Evolutionary conservation across 2,329 filamentous ascomycete species (phyloP).

Genomic region (Ascochyta clinopodiicola): DNA sequence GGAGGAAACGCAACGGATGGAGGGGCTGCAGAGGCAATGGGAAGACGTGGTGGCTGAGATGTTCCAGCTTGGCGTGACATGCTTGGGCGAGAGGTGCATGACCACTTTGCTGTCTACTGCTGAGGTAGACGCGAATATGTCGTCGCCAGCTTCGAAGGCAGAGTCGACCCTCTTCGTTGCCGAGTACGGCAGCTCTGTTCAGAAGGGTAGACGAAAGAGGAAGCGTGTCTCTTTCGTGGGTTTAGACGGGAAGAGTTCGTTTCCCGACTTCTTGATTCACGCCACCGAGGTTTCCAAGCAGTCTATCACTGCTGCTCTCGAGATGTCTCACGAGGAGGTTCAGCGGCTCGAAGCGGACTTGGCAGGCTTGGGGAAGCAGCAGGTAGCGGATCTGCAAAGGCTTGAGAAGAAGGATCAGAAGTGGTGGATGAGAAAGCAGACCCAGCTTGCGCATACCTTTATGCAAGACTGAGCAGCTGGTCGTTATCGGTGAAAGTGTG

Average conservation of each 20-base stretch:
- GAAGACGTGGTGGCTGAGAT: conserved; percentile 38
- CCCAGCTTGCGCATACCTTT: conserved; percentile 20
- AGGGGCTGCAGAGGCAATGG: conserved; percentile 35
- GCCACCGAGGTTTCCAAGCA: conserved; percentile 15
- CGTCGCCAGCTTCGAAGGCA: neutral
- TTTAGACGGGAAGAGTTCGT: conserved; percentile 1
- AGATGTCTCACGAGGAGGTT: conserved; percentile 21
- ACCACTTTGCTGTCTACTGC: conserved; percentile 22
- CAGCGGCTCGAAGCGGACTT: conserved; percentile 24
- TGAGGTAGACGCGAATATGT: neutral
- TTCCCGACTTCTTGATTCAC: conserved; percentile 30
- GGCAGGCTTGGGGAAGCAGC: conserved; percentile 25
- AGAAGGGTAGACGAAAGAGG: conserved; percentile 13
- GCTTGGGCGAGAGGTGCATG: conserved; percentile 34
- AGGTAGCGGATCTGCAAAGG: conserved; percentile 27
- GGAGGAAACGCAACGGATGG: conserved; percentile 27
- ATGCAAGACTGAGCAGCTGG: conserved; percentile 24
- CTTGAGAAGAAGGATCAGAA: conserved; percentile 31
- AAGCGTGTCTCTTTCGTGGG: conserved; percentile 33
- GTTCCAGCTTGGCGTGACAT: conserved; percentile 33
- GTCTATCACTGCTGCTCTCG: conserved; percentile 10
- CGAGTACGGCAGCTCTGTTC: conserved; percentile 17
- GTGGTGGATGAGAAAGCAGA: conserved; percentile 37
- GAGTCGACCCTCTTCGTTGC: conserved; percentile 28
- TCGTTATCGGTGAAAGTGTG: neutral